These are phyloP conservation scores for Allium cepa DNA, from an alignment of 106 monocot genomes.

Conservation along the genomic window DNA sequence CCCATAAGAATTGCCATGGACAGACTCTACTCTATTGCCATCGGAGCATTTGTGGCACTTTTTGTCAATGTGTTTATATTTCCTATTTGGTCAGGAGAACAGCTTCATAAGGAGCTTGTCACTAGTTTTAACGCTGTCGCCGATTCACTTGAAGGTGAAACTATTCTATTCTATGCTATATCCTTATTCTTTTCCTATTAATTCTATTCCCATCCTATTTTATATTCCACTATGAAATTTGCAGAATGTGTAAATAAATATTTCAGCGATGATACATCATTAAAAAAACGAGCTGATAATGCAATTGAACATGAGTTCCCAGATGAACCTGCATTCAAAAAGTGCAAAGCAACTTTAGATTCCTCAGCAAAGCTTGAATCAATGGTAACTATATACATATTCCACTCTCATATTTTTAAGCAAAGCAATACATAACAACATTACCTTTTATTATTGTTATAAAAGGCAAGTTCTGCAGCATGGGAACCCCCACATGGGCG, in stretches of 20 bases:
- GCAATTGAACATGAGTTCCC: conserved; percentile 54
- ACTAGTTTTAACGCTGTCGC: conserved; percentile 41
- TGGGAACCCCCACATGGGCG: conserved; percentile 86
- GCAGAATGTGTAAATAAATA: conserved; percentile 79
- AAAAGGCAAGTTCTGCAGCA: conserved; percentile 57
- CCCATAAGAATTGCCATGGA: conserved; percentile 50
- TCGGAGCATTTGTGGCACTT: conserved; percentile 59
- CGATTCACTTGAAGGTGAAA: conserved; percentile 67
- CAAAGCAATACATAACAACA: too few relatives aligned
- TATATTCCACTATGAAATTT: background rate
- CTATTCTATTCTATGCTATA: background rate
- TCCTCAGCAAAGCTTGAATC: conserved; percentile 56
- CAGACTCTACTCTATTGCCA: conserved; percentile 58
- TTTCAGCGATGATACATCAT: conserved; percentile 46
- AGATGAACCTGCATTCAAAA: conserved; percentile 66
- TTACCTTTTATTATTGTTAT: too few relatives aligned
- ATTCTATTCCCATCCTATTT: too few relatives aligned
- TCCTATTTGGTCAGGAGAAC: conserved; percentile 79
- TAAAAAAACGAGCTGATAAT: conserved; percentile 48
- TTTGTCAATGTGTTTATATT: conserved; percentile 53
- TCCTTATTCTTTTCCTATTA: too few relatives aligned
- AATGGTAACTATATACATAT: conserved; percentile 24
- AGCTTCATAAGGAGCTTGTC: conserved; percentile 72
- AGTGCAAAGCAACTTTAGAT: conserved; percentile 42
- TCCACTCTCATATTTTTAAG: too few relatives aligned